A percentile compares a stretch with the other conserved stretches of the same genome.
These are phyloP conservation scores for Lolium perenne DNA, from an alignment of 176 grass and related monocot species.

Conservation along the genomic window DNA sequence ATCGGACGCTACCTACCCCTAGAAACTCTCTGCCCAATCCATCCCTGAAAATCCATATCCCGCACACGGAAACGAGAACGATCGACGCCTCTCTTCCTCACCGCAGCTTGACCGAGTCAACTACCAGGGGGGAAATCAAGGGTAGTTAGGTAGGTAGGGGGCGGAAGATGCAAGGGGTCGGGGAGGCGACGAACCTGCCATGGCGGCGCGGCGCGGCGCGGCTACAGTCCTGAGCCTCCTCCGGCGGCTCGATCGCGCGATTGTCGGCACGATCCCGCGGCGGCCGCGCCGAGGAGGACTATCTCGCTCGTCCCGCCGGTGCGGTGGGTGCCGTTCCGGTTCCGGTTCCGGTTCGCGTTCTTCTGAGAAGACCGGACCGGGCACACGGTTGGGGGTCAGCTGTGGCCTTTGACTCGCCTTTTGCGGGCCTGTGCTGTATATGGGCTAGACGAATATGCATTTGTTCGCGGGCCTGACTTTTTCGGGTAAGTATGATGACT, in stretches of 20 bases:
- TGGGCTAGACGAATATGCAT: too few relatives aligned
- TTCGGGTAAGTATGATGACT: too few relatives aligned
- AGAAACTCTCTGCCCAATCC: background rate
- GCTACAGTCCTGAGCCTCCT: background rate
- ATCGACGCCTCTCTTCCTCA: background rate
- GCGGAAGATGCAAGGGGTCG: background rate
- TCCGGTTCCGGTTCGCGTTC: background rate
- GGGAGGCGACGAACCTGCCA: constrained; percentile 36
- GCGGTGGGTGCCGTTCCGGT: background rate
- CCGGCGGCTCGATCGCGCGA: background rate
- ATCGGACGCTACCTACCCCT: background rate
- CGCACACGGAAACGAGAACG: background rate
- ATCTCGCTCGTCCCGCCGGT: background rate
- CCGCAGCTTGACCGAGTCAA: background rate
- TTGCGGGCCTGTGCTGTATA: background rate
- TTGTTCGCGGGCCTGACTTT: too few relatives aligned
- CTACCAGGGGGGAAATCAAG: background rate
- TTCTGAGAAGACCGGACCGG: background rate
- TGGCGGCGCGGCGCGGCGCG: background rate
- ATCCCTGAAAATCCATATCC: background rate
- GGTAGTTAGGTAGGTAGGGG: background rate
- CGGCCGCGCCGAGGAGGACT: constrained; percentile 22
- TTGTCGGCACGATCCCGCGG: constrained; percentile 23
- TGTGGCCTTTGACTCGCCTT: background rate
- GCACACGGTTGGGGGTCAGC: background rate